Conservation (phyloP, 768 basidiomycete species). For the Panaeolus cyanescens region DNA sequence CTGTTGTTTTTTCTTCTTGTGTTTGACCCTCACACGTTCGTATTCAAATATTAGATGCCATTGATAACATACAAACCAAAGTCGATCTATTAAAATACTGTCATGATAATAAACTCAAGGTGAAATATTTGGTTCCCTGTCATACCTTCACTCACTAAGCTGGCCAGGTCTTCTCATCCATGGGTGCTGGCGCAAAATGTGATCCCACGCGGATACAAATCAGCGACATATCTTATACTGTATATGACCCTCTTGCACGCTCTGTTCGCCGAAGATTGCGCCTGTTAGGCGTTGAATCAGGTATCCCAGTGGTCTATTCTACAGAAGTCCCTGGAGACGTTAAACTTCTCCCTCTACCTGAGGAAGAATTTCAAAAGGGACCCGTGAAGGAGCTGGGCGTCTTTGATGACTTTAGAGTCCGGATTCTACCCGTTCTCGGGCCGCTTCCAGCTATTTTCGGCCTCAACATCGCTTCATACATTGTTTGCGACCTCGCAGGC, state of each 20-base stretch:
- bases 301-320: conserved; percentile 91
- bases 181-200: conserved; percentile 94
- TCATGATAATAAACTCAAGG: conserved; percentile 77
- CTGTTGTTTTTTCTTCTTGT: conserved; percentile 1
- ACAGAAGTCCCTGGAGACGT: conserved; percentile 92
- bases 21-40: background rate
- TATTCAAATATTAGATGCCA: conserved; percentile 64
- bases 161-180: conserved; percentile 88
- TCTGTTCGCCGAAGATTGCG: conserved; percentile 82
- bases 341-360: conserved; percentile 84
- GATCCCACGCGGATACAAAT: conserved; percentile 97
- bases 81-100: conserved; percentile 93
- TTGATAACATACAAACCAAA: conserved; percentile 97
- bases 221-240: conserved; percentile 87
- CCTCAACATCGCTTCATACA: conserved; percentile 84
- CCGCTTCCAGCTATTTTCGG: conserved; percentile 92
- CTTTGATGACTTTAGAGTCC: conserved; percentile 91
- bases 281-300: conserved; percentile 56
- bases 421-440: conserved; percentile 90
- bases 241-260: conserved; percentile 94
- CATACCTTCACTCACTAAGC: background rate
- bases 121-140: conserved; percentile 24
- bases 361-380: conserved; percentile 91
- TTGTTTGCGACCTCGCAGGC: conserved; percentile 82
- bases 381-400: conserved; percentile 85